Conservation (phyloP, 2,329 filamentous ascomycete species). For the Graphium sp. region DNA sequence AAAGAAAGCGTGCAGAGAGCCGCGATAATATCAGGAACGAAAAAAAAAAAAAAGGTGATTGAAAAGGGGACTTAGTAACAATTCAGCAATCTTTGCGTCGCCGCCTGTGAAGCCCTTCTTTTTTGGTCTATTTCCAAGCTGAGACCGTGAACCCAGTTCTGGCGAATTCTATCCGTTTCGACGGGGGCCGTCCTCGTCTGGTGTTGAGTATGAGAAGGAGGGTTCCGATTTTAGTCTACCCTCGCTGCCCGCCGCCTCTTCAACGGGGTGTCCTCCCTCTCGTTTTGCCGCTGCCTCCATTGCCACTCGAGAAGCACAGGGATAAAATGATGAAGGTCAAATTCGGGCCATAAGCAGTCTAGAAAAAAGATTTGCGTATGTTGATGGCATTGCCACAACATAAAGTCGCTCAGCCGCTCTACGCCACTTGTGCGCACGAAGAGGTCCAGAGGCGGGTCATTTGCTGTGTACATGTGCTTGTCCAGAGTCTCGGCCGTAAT, state of each 20-base stretch:
- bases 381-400: constrained; percentile 97
- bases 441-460: constrained; percentile 75
- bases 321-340: constrained; percentile 84
- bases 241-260: constrained; percentile 12
- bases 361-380: constrained; percentile 86
- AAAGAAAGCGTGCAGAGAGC: too few relatives aligned
- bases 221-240: too few relatives aligned
- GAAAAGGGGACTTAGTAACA: too few relatives aligned
- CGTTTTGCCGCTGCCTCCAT: constrained; percentile 43
- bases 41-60: too few relatives aligned
- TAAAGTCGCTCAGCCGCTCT: constrained; percentile 84
- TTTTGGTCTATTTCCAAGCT: too few relatives aligned
- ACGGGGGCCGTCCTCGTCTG: too few relatives aligned
- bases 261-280: constrained; percentile 27
- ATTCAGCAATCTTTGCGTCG: too few relatives aligned
- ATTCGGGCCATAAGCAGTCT: constrained; percentile 87
- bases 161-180: too few relatives aligned
- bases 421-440: constrained; percentile 88
- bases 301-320: constrained; percentile 89
- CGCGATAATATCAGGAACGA: too few relatives aligned
- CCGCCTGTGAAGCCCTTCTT: too few relatives aligned
- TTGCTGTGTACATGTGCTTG: constrained; percentile 74
- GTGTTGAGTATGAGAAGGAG: too few relatives aligned
- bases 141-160: too few relatives aligned
- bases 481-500: constrained; percentile 74